Evolutionary conservation across 768 basidiomycete genomes (phyloP), one percentile per base, ranked within the genome.

Genomic region (Leccinum truebloodii): DNA sequence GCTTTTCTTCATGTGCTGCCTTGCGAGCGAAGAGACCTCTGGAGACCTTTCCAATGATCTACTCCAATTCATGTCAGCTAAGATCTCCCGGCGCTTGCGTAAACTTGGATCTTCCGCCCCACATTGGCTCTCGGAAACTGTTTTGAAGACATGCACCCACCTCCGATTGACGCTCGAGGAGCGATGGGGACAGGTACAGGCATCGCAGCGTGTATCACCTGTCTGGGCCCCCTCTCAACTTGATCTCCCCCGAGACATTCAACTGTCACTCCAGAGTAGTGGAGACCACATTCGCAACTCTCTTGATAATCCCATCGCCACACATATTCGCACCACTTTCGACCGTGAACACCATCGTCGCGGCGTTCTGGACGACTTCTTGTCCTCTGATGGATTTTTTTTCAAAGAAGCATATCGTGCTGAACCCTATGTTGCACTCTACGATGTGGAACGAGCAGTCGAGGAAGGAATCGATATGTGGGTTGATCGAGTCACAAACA

Each of bases 361-460:
- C 3, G 65, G 68, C 1, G 54, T 58, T 13, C 51, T 71, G 14
- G 30, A 58, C 0, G 32, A 67, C 10, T 66, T 70, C 16, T 20
- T 70, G 41, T 70, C 64, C 20, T 55, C 48, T 2, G 24, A 60
- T 20, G 53, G 61, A 6, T 8, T 34, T 4, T 63, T 64, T 52
- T 59, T 71, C 12, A 14, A 44, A 1, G 44, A 55, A 1, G 61
- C 57, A 16, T 54, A 60, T 52, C 0, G 7, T 26, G 46, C 18
- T 2, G 66, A 71, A 6, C 59, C 65, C 22, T 41, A 34, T 54
- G 3, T 65, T 3, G 63, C 70, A 1, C 65, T 80, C 0, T 72
- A 64, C 18, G 80, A 81, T 52, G 70, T 81, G 9, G 78, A 81
- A 60, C 54, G 50, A 14, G 59, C 68, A 6, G 69, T 80, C 50